A percentile compares a stretch with the other conserved stretches of the same genome.
These are phyloP conservation scores for Stenocarpella maydis DNA, from an alignment of 2,329 filamentous ascomycete species.

Conservation along the genomic window DNA sequence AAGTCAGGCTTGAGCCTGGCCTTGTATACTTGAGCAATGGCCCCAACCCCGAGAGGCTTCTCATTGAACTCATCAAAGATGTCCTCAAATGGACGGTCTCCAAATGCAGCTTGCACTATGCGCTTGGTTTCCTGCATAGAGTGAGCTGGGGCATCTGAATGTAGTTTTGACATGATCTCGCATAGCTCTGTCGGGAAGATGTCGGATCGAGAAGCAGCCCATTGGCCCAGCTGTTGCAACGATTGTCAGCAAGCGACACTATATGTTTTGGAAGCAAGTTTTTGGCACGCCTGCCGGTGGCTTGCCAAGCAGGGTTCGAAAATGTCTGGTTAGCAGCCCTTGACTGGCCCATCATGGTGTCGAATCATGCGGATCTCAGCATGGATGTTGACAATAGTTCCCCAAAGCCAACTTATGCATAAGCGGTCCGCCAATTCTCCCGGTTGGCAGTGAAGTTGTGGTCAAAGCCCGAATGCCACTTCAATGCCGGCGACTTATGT, in stretches of 20 bases:
- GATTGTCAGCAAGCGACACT: slow-evolving; percentile 12
- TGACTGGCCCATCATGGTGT: neutral
- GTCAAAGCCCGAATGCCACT: neutral
- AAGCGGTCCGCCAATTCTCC: neutral
- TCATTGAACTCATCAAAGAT: slow-evolving; percentile 98
- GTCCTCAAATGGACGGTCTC: slow-evolving; percentile 80
- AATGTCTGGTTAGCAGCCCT: neutral
- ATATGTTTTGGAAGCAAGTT: neutral
- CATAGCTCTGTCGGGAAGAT: slow-evolving; percentile 96
- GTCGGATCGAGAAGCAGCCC: slow-evolving; percentile 94
- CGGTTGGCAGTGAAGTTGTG: neutral
- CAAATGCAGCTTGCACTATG: slow-evolving; percentile 84
- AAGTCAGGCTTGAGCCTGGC: slow-evolving; percentile 87
- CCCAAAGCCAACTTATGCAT: too few relatives aligned
- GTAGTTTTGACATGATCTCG: slow-evolving; percentile 89
- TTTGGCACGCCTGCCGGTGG: neutral
- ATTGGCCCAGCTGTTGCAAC: slow-evolving; percentile 80
- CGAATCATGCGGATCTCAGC: neutral
- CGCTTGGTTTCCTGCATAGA: slow-evolving; percentile 80
- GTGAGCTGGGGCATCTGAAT: slow-evolving; percentile 94
- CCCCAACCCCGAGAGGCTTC: slow-evolving; percentile 87
- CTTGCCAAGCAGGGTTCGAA: neutral
- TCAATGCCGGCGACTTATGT: neutral
- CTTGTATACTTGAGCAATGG: slow-evolving; percentile 97
- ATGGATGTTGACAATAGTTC: neutral